These are phyloP conservation scores for Kazachstania psychrophila DNA, from an alignment of 805 yeast species.

Conservation along the genomic window DNA sequence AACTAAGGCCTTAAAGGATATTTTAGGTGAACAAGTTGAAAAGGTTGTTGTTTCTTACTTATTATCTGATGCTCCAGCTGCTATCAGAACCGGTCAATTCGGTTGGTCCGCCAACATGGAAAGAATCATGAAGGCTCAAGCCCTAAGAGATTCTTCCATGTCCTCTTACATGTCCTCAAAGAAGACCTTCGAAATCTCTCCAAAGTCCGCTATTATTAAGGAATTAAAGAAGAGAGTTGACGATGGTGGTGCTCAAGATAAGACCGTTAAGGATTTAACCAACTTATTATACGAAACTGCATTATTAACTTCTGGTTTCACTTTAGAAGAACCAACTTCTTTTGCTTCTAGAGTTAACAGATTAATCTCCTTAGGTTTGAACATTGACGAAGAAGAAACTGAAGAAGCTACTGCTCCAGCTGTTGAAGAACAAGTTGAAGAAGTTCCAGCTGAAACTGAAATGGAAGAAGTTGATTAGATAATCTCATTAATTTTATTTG, in stretches of 20 bases:
- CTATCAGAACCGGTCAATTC: slow-evolving; percentile 98
- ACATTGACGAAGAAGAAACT: slow-evolving; percentile 81
- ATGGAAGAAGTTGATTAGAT: slow-evolving; percentile 98
- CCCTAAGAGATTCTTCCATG: slow-evolving; percentile 97
- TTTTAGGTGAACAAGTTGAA: slow-evolving; percentile 97
- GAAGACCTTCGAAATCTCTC: slow-evolving; percentile 98
- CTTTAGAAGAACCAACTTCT: slow-evolving; percentile 96
- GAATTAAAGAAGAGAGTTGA: slow-evolving; percentile 96
- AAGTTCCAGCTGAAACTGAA: slow-evolving; percentile 77
- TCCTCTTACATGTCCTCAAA: slow-evolving; percentile 99
- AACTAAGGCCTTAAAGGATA: slow-evolving; percentile 91
- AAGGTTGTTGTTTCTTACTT: slow-evolving; percentile 97
- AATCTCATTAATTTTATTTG: neutral
- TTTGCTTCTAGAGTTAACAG: slow-evolving; percentile 98
- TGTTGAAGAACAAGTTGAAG: slow-evolving; percentile 40
- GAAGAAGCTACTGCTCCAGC: slow-evolving; percentile 44
- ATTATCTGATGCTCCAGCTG: slow-evolving; percentile 98
- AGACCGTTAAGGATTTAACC: slow-evolving; percentile 96
- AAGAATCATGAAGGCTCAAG: slow-evolving; percentile 99
- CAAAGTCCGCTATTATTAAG: slow-evolving; percentile 88
- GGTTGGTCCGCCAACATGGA: slow-evolving; percentile 99
- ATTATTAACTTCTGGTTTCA: slow-evolving; percentile 95
- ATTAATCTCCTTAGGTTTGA: slow-evolving; percentile 93
- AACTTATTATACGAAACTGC: slow-evolving; percentile 96
- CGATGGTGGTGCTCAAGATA: slow-evolving; percentile 94